A percentile compares a stretch with the other conserved stretches of the same genome.
Evolutionary conservation across 768 basidiomycete species (phyloP).

Genomic region (Podaxis pistillaris): DNA sequence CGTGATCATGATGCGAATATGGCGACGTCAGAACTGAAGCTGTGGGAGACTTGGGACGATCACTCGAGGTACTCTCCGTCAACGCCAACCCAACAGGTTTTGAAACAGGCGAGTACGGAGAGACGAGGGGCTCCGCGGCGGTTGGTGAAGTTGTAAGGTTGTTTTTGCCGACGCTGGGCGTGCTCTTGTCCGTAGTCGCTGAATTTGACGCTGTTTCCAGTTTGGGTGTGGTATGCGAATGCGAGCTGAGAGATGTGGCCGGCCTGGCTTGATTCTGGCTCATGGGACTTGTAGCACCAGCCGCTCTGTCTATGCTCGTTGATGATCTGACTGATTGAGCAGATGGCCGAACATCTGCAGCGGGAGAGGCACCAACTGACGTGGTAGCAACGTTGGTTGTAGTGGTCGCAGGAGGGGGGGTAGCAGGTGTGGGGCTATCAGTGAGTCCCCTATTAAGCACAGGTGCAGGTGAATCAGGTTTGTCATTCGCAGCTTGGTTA

Average conservation of each 20-base stretch:
- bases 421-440: slow-evolving; percentile 20
- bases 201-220: background rate
- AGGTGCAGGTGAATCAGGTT: slow-evolving; percentile 5
- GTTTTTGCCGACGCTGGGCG: background rate
- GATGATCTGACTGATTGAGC: slow-evolving; percentile 2
- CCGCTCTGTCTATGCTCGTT: background rate
- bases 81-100: background rate
- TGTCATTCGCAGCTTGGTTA: slow-evolving; percentile 1
- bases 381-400: too few species aligned
- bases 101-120: slow-evolving; percentile 2
- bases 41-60: slow-evolving; percentile 15
- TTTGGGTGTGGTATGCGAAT: background rate
- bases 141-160: background rate
- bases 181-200: background rate
- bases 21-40: slow-evolving; percentile 35
- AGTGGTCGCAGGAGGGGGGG: background rate
- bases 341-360: slow-evolving; percentile 3
- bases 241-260: slow-evolving; percentile 1
- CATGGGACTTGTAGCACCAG: background rate
- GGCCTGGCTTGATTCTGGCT: background rate
- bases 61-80: slow-evolving; percentile 12
- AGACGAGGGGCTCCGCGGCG: background rate
- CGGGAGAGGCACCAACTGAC: too few species aligned
- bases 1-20: slow-evolving; percentile 21
- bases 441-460: slow-evolving; percentile 18